phyloP scores from a whole-genome alignment of 2,329 filamentous ascomycete species.

The Anthostomella pinea region DNA sequence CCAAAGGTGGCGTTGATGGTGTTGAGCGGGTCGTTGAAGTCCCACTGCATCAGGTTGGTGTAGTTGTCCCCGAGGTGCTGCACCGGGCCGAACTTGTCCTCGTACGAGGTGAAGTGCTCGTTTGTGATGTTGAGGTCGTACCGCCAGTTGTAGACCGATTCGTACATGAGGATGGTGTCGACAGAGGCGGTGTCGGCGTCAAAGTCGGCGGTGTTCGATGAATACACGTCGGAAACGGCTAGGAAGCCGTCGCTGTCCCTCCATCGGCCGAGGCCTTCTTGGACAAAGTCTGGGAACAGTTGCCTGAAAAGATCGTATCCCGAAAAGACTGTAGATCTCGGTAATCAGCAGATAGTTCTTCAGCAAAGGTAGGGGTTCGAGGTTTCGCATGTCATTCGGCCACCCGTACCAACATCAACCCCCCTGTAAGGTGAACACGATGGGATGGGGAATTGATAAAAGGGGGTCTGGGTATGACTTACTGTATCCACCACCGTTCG shows the following conservation, averaged over 20 bases:
- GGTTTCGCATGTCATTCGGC: too few species aligned
- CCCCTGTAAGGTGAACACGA: too few species aligned
- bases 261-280: constrained; percentile 38
- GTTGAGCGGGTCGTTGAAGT: constrained; percentile 42
- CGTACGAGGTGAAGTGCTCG: constrained; percentile 49
- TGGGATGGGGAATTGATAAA: too few species aligned
- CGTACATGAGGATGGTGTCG: constrained; percentile 41
- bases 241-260: constrained; percentile 39
- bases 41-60: constrained; percentile 51
- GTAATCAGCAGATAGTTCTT: too few species aligned
- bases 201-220: constrained; percentile 26
- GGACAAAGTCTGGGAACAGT: constrained; percentile 49
- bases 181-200: constrained; percentile 24
- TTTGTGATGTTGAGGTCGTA: constrained; percentile 47
- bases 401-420: too few species aligned
- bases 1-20: constrained; percentile 42
- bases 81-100: constrained; percentile 41
- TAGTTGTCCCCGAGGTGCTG: constrained; percentile 50
- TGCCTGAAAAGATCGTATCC: constrained; percentile 55
- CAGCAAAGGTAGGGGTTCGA: too few species aligned
- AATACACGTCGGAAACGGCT: constrained; percentile 28
- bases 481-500: constrained; percentile 55
- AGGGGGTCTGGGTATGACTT: too few species aligned
- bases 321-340: too few species aligned
- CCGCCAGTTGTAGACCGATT: constrained; percentile 49